Base-by-base conservation (phyloP, 2,329 filamentous ascomycete species). In the Clarireedia homoeocarpa region DNA sequence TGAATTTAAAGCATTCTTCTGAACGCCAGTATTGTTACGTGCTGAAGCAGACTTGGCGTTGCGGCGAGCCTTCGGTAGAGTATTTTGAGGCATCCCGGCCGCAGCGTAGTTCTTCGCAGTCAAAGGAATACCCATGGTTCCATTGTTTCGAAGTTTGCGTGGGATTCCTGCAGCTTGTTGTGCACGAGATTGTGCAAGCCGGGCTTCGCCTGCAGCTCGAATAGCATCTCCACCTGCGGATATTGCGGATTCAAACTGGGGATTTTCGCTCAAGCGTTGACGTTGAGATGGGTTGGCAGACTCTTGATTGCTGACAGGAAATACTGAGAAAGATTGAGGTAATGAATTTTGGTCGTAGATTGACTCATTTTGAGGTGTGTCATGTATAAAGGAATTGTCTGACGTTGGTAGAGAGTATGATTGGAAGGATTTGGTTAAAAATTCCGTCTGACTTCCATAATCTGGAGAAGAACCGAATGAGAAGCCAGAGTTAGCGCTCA, bases 61-160 rank as follows among this genome's bases (percentile, higher is more conserved):
- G 9, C 3, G 12, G 30, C 30, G 30, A 34, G 30, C 30, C 4
- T 34, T 34, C 9, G 30, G 12, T 4, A 4, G 3, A 4, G n/a
- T 14, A 17, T n/a, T n/a, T 15, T 42, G 39, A 2, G 53, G 47
- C 53, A 55, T 55, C 24, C 53, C 47, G 44, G 53, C 53, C 4
- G 53, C 53, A 15, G 27, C 47, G n/a, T 55, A 55, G 9, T 55
- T 55, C n/a, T 47, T 48, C 15, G 53, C 47, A 23, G 39, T 55
- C 24, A 55, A 34, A 6, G 53, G 47, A 34, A 55, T 26, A 9
- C 40, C 53, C 53, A 55, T 38, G 26, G 53, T 55, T 3, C 53
- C 27, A n/a, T 49, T 49, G 5, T 45, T 54, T 48, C 6, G 53
- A 23, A 45, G 39, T 12, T 12, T 24, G 9, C 53, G 53, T 10